phyloP scores from a whole-genome alignment of 2,329 filamentous ascomycete species.

The Sporothrix luriei region DNA sequence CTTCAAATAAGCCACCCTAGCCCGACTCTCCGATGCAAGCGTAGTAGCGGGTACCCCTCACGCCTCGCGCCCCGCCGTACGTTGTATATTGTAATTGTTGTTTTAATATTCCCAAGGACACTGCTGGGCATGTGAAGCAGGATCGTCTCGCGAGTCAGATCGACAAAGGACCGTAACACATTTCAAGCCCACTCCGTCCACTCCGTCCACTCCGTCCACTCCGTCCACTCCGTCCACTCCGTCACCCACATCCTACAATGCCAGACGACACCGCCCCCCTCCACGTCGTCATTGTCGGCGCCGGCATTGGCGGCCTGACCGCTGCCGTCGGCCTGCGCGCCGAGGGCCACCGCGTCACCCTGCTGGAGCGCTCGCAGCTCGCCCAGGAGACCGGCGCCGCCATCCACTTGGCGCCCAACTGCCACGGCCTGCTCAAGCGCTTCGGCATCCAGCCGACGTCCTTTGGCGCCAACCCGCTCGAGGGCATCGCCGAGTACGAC shows the following conservation, averaged over 20 bases:
- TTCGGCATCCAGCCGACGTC: not conserved
- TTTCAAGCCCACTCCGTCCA: not conserved
- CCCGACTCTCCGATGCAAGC: too few species aligned
- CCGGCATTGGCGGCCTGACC: constrained; percentile 6
- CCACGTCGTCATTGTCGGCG: not conserved
- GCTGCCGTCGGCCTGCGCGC: constrained; percentile 5
- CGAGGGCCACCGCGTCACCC: not conserved
- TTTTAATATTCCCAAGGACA: too few species aligned
- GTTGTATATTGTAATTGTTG: too few species aligned
- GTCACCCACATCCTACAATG: not conserved
- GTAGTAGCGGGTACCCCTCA: too few species aligned
- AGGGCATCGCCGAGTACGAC: constrained; percentile 11
- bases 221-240: too few species aligned
- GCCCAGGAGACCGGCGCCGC: not conserved
- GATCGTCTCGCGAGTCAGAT: too few species aligned
- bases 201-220: too few species aligned
- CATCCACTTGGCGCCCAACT: constrained; percentile 14
- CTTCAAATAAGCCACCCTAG: too few species aligned
- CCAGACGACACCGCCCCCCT: not conserved
- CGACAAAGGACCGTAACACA: not conserved
- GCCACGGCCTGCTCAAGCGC: not conserved
- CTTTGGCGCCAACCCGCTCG: not conserved
- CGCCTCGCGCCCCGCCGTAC: too few species aligned
- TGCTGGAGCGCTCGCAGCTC: constrained; percentile 2
- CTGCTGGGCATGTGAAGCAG: too few species aligned